Evolutionary conservation across 192 early-diverging fungal genomes (phyloP), one percentile per base, ranked within the genome.

Genomic region (Spizellomyces punctatus): DNA sequence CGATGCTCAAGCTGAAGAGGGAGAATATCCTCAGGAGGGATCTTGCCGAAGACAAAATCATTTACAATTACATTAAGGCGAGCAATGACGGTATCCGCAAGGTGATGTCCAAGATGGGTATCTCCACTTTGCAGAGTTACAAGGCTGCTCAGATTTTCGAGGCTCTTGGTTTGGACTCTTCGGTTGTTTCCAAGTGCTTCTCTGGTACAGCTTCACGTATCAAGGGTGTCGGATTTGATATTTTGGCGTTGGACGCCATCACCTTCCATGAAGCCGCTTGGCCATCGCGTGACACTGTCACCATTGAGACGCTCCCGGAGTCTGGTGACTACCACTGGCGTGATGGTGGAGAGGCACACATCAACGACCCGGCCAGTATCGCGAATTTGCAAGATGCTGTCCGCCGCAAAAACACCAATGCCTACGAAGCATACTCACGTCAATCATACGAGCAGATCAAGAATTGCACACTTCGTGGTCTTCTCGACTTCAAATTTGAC

Each of bases 41-140:
- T 7, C 69, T 92, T 42, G 75, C 90, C 14, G 83, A 85, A 6
- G 89, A 89, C 8, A 79, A 92, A 76, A 81, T 96, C 19, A 78
- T 94, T 58, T 81, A 81, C 77, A 95, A 94, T 84, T 99, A 88
- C 83, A 88, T 90, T 67, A 88, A 91, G 76, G 95, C 93, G 2
- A 82, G 90, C 42, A 93, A 95, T 75, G 93, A 99, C 79, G 97
- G 97, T 77, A 94, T 98, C 76, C 84, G 90, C 55, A 99, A 99
- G 82, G 95, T 99, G 63, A 99, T 98, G 96, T 97, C 96, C 74
- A 99, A 99, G 87, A 99, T 99, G 97, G 97, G 97, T 66, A 96
- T 99, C 65, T 96, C 95, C 10, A 98, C 97, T 17, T 82, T 99
- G 60, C 94, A 96, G 80, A 91, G 89, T 10, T 99, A 99, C 88